Evolutionary conservation across 257 asterid species (phyloP).

Genomic region (Salvia hispanica): DNA sequence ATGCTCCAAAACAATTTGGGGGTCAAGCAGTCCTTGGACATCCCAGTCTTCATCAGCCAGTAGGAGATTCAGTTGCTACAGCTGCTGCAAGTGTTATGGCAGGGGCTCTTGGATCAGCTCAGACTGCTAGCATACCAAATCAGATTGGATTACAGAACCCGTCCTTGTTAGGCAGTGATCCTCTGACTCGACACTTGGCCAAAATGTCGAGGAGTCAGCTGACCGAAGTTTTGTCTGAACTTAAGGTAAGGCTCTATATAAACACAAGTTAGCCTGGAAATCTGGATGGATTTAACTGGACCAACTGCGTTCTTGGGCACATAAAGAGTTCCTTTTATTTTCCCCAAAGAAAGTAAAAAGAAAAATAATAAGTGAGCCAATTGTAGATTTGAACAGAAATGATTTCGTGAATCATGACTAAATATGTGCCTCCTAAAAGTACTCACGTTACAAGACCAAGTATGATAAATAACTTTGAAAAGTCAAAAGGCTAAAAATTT

Average conservation of each 20-base stretch:
- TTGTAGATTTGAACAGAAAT: background rate
- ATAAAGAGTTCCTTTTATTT: background rate
- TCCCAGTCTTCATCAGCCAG: constrained; percentile 63
- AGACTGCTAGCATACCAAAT: constrained; percentile 47
- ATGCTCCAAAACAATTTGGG: constrained; percentile 62
- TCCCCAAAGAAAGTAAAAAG: constrained; percentile 2
- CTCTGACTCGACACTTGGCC: constrained; percentile 78
- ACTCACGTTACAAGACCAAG: constrained; percentile 12
- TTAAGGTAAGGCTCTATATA: constrained; percentile 60
- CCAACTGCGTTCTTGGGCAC: constrained; percentile 2
- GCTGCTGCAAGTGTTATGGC: constrained; percentile 91
- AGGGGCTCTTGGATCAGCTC: constrained; percentile 81
- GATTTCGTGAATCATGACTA: background rate
- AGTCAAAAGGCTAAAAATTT: background rate
- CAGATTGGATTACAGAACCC: constrained; percentile 51
- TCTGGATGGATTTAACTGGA: background rate
- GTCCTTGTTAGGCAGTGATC: constrained; percentile 61
- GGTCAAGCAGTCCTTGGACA: constrained; percentile 61
- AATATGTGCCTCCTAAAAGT: constrained; percentile 15
- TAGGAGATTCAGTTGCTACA: constrained; percentile 77
- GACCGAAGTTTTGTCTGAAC: constrained; percentile 62
- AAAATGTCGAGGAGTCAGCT: constrained; percentile 80
- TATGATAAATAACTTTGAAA: background rate
- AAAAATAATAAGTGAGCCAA: background rate
- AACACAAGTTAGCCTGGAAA: background rate